Conservation (phyloP, 495 filamentous ascomycete species). For the Lasiosphaeria hispida region DNA sequence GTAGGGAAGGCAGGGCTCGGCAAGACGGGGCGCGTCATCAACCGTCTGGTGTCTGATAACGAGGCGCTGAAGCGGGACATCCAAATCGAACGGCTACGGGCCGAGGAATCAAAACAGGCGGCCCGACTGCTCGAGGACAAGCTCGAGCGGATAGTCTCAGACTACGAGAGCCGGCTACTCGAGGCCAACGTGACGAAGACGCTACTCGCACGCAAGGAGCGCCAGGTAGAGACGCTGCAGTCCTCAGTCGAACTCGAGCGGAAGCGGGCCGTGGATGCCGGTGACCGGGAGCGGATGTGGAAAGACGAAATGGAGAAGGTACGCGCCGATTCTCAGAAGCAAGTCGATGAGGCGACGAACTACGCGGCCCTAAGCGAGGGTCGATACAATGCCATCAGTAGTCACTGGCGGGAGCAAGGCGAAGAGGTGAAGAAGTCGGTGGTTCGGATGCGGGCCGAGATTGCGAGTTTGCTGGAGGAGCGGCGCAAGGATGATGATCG, state of each 20-base stretch:
- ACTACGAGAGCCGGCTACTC: conserved; percentile 66
- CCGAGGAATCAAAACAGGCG: conserved; percentile 70
- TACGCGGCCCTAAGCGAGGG: conserved; percentile 53
- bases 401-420: conserved; percentile 63
- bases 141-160: conserved; percentile 62
- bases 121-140: conserved; percentile 72
- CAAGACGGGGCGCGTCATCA: conserved; percentile 92
- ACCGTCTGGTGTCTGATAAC: conserved; percentile 83
- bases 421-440: conserved; percentile 54
- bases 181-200: conserved; percentile 69
- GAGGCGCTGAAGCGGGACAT: conserved; percentile 80
- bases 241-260: conserved; percentile 65
- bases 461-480: conserved; percentile 47
- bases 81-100: conserved; percentile 64
- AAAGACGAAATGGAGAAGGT: conserved; percentile 61
- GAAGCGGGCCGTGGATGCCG: conserved; percentile 53
- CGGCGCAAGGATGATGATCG: conserved; percentile 57
- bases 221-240: conserved; percentile 73
- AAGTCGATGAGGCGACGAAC: conserved; percentile 61
- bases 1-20: conserved; percentile 78
- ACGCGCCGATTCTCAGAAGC: conserved; percentile 56
- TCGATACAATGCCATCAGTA: conserved; percentile 70
- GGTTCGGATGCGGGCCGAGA: conserved; percentile 53
- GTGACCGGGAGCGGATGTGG: conserved; percentile 61
- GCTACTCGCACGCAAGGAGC: conserved; percentile 71